These are phyloP conservation scores for Spiraea crenata DNA, from an alignment of 331 rosid species.

Conservation along the genomic window DNA sequence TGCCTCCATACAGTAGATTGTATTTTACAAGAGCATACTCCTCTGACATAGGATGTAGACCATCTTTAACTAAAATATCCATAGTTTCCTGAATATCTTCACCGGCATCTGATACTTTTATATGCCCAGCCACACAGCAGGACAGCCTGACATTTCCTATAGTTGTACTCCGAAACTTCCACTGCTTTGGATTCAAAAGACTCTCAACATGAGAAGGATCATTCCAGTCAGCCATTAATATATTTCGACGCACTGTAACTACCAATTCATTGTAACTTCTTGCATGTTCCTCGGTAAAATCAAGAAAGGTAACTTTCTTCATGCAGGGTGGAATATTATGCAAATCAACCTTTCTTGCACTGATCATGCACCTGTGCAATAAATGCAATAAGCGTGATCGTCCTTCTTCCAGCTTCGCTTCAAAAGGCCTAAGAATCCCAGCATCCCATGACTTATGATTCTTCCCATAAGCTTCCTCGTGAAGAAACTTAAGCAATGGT, in stretches of 20 bases:
- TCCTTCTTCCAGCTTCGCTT: slow-evolving; percentile 98
- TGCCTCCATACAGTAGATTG: slow-evolving; percentile 70
- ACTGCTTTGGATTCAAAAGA: slow-evolving; percentile 86
- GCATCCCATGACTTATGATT: slow-evolving; percentile 93
- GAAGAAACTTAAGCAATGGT: slow-evolving; percentile 91
- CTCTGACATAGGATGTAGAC: slow-evolving; percentile 63
- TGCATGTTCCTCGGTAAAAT: slow-evolving; percentile 85
- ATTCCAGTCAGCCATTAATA: slow-evolving; percentile 98
- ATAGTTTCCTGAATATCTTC: slow-evolving; percentile 98
- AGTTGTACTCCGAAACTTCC: slow-evolving; percentile 81
- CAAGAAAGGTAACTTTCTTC: slow-evolving; percentile 59
- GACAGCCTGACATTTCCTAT: slow-evolving; percentile 83
- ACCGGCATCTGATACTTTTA: slow-evolving; percentile 93
- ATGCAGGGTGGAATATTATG: slow-evolving; percentile 83
- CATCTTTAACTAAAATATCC: slow-evolving; percentile 76
- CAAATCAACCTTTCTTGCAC: slow-evolving; percentile 88
- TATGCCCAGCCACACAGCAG: slow-evolving; percentile 97
- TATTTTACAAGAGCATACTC: slow-evolving; percentile 70
- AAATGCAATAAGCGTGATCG: slow-evolving; percentile 70
- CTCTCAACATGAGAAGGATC: slow-evolving; percentile 97
- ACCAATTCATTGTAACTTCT: slow-evolving; percentile 87
- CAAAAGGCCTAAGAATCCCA: slow-evolving; percentile 93
- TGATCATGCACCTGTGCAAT: slow-evolving; percentile 81
- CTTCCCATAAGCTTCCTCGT: slow-evolving; percentile 89
- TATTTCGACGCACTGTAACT: slow-evolving; percentile 86